A percentile compares a stretch with the other conserved stretches of the same genome.
Conservation (phyloP, 495 filamentous ascomycete genomes). For the Gamarada debralockiae region DNA sequence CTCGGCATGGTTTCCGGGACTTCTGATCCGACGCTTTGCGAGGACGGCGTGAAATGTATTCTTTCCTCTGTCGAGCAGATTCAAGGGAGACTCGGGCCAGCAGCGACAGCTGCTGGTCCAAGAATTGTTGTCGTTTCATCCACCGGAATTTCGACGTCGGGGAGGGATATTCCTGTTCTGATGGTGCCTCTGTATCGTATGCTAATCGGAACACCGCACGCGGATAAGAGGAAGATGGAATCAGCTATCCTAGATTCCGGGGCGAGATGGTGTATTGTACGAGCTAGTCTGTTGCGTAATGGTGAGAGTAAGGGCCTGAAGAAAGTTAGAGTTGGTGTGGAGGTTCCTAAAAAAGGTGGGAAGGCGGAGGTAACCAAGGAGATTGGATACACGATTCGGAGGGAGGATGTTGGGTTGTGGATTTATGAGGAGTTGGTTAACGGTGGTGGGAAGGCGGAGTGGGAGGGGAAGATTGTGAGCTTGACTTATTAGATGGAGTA, state of each 20-base stretch:
- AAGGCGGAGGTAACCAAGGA: neutral
- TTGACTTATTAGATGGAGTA: constrained; percentile 7
- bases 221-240: constrained; percentile 23
- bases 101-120: neutral
- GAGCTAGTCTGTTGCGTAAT: constrained; percentile 15
- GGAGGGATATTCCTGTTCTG: constrained; percentile 15
- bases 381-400: constrained; percentile 18
- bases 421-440: constrained; percentile 18
- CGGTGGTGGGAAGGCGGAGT: neutral
- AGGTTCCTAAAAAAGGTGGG: neutral
- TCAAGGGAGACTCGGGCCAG: too few species aligned
- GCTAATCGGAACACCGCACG: constrained; percentile 18
- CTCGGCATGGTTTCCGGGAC: constrained; percentile 2
- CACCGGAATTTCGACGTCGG: constrained; percentile 10
- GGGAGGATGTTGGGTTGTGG: constrained; percentile 20
- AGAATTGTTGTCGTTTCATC: constrained; percentile 11
- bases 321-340: constrained; percentile 9
- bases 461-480: constrained; percentile 14
- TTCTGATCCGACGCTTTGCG: neutral
- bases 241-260: constrained; percentile 1
- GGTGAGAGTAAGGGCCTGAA: constrained; percentile 7
- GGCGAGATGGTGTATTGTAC: constrained; percentile 4
- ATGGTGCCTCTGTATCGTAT: constrained; percentile 20
- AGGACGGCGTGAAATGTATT: neutral
- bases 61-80: too few species aligned